Evolutionary conservation across 768 basidiomycete species (phyloP).

Genomic region (Lentinus brumalis): DNA sequence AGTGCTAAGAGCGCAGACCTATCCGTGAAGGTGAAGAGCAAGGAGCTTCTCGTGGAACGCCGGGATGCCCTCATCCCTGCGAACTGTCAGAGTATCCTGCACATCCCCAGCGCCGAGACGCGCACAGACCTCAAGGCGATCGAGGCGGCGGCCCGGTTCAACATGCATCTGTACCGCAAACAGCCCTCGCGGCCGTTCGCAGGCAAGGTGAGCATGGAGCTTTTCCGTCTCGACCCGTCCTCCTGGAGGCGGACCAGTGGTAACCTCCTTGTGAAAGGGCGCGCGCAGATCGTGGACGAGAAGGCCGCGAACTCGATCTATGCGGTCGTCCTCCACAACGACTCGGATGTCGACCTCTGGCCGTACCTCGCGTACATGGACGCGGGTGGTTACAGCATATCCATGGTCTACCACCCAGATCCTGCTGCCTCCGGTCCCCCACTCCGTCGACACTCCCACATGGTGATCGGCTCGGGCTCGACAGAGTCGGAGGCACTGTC

Average conservation of each 20-base stretch:
- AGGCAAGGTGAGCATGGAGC: conserved; percentile 53
- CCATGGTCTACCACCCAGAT: conserved; percentile 56
- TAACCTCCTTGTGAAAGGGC: conserved; percentile 50
- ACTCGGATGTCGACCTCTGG: conserved; percentile 56
- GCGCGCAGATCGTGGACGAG: conserved; percentile 46
- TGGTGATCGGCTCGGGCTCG: conserved; percentile 41
- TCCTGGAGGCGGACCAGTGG: conserved; percentile 45
- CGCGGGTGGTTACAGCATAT: conserved; percentile 43
- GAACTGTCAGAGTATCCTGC: conserved; percentile 38
- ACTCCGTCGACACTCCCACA: conserved; percentile 46
- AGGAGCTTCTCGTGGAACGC: conserved; percentile 45
- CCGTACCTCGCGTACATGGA: conserved; percentile 45
- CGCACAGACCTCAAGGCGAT: conserved; percentile 41
- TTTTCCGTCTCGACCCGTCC: conserved; percentile 49
- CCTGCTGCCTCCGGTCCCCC: conserved; percentile 40
- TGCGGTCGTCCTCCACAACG: conserved; percentile 50
- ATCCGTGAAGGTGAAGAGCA: conserved; percentile 46
- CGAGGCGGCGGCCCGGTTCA: conserved; percentile 60
- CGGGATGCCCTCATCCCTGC: conserved; percentile 45
- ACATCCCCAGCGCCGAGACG: conserved; percentile 38
- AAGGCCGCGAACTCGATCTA: conserved; percentile 45
- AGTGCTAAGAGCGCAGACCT: conserved; percentile 50
- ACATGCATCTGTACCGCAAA: conserved; percentile 55
- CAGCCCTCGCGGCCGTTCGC: conserved; percentile 50
- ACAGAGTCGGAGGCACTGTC: conserved; percentile 50